Percentiles rank a stretch among this genome's conserved stretches.
These are phyloP conservation scores for Leccinum arenicola DNA, from an alignment of 768 basidiomycete genomes.

Conservation along the genomic window DNA sequence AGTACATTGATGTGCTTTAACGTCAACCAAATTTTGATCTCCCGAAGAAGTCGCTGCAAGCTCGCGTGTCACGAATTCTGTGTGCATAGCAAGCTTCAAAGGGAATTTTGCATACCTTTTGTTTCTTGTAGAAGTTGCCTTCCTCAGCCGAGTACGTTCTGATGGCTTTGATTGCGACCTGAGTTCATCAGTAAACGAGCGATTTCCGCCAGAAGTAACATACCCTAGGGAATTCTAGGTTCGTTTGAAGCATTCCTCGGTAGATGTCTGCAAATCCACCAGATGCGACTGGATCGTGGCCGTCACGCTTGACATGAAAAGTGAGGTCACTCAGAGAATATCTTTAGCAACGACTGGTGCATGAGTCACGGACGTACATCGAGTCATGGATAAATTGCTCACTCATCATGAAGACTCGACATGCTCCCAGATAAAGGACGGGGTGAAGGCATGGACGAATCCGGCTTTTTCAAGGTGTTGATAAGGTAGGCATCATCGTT, in stretches of 20 bases:
- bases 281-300: conserved; percentile 12
- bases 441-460: background rate
- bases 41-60: conserved; percentile 26
- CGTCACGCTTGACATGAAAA: conserved; percentile 4
- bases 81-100: background rate
- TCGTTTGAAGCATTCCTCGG: conserved; percentile 10
- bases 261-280: conserved; percentile 20
- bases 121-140: conserved; percentile 9
- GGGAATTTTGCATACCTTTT: background rate
- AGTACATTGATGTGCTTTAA: conserved; percentile 25
- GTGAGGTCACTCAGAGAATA: conserved; percentile 9
- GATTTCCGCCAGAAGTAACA: background rate
- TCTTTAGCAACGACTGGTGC: background rate
- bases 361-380: background rate
- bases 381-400: conserved; percentile 3
- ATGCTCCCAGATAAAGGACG: background rate
- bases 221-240: conserved; percentile 3
- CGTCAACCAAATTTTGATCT: conserved; percentile 27
- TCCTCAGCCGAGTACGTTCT: conserved; percentile 15
- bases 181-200: background rate
- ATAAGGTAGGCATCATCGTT: background rate
- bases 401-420: conserved; percentile 1
- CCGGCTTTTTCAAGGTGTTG: background rate
- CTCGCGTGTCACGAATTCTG: background rate
- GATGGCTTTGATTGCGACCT: conserved; percentile 19